Conservation (phyloP, 306 rosid genomes). For the Vachellia pachyceras region DNA sequence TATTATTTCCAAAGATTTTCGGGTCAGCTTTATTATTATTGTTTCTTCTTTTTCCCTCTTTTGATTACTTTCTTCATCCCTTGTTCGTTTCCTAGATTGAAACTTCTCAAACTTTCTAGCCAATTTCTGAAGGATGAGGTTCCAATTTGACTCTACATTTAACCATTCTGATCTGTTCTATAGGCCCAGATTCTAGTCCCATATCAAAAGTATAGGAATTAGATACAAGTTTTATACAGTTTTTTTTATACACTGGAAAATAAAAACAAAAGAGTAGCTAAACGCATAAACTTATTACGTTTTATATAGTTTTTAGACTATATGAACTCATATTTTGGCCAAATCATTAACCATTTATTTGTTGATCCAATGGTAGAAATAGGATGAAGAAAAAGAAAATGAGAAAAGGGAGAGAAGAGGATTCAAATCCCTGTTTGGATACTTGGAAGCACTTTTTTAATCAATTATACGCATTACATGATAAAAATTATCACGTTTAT, state of each 20-base stretch:
- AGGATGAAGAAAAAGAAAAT: no score
- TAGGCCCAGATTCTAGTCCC: not conserved
- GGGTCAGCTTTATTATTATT: slow-evolving; percentile 47
- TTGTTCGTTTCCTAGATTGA: slow-evolving; percentile 14
- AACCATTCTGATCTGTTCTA: not conserved
- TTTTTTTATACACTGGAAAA: no score
- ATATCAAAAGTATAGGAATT: not conserved
- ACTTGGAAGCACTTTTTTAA: no score
- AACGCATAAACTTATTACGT: no score
- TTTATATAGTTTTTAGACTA: not conserved
- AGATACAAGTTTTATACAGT: not conserved
- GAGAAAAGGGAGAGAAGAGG: no score
- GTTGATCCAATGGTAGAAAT: no score
- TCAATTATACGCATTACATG: no score
- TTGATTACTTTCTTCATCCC: slow-evolving; percentile 34
- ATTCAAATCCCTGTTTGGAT: no score
- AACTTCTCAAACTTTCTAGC: slow-evolving; percentile 21
- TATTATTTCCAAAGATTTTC: slow-evolving; percentile 69
- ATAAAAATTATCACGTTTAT: no score
- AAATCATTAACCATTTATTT: no score
- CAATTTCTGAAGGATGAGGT: not conserved
- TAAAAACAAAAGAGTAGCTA: no score
- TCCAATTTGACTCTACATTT: not conserved
- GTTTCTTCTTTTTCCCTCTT: not conserved
- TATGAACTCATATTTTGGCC: no score